Percentiles rank a stretch among this genome's conserved stretches.
phyloP scores from a whole-genome alignment of 1,284 basidiomycete species.

The Ustilago loliicola region DNA sequence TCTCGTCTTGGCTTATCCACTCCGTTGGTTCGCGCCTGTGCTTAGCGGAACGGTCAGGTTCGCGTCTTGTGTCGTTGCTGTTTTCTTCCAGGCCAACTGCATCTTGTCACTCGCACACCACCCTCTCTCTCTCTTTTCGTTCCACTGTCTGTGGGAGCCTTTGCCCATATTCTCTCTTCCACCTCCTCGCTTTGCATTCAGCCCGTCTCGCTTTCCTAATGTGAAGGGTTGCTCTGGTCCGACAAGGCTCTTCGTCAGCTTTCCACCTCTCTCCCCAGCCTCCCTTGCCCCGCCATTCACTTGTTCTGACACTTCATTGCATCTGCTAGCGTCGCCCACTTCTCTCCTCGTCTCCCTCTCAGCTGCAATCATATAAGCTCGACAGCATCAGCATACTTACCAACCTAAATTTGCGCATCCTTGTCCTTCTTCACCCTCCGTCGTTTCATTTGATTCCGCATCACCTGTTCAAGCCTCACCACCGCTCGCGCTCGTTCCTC shows the following conservation, averaged over 20 bases:
- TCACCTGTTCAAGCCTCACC: background rate
- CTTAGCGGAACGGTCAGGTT: background rate
- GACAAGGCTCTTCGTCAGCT: background rate
- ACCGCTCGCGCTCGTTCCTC: background rate
- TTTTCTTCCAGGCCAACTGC: background rate
- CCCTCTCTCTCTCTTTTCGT: background rate
- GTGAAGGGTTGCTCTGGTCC: too few relatives aligned
- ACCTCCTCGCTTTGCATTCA: too few relatives aligned
- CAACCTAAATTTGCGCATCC: background rate
- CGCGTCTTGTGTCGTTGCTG: background rate
- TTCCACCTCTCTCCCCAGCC: background rate
- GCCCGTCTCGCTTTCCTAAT: too few relatives aligned
- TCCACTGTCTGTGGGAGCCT: background rate
- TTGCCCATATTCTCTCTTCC: too few relatives aligned
- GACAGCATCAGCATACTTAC: constrained; percentile 10
- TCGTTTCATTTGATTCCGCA: constrained; percentile 24
- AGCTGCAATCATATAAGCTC: constrained; percentile 1
- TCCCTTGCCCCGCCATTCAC: background rate
- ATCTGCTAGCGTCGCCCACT: background rate
- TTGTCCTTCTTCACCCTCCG: background rate
- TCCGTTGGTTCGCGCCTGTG: background rate
- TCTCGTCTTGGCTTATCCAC: constrained; percentile 2
- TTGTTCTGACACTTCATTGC: background rate
- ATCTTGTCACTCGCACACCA: constrained; percentile 2
- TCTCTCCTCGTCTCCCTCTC: too few relatives aligned